Evolutionary conservation across 1,139 yeast genomes (phyloP).

Genomic region (Meyerozyma carpophila): DNA sequence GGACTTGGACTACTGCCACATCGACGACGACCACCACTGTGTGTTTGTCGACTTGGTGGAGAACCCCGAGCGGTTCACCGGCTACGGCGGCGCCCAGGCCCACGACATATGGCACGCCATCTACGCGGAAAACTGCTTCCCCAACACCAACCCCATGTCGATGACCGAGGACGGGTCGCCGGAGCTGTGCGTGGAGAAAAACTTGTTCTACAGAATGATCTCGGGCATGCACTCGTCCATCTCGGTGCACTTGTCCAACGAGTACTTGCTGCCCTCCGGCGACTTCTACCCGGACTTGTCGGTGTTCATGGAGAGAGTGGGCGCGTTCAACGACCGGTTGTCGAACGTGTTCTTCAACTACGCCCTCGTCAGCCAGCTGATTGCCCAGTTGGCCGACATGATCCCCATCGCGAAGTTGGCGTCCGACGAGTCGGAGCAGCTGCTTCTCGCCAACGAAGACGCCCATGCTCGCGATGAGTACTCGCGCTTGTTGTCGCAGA

Average conservation of each 20-base stretch:
- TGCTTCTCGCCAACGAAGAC: slow-evolving; percentile 43
- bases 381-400: slow-evolving; percentile 52
- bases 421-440: slow-evolving; percentile 19
- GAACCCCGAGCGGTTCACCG: slow-evolving; percentile 95
- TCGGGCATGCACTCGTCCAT: slow-evolving; percentile 97
- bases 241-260: slow-evolving; percentile 88
- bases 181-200: slow-evolving; percentile 73
- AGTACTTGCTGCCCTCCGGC: slow-evolving; percentile 71
- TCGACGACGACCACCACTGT: slow-evolving; percentile 56
- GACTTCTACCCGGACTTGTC: slow-evolving; percentile 80
- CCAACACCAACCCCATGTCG: slow-evolving; percentile 42
- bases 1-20: slow-evolving; percentile 52
- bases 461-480: slow-evolving; percentile 39
- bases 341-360: slow-evolving; percentile 90
- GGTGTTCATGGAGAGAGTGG: slow-evolving; percentile 85
- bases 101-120: slow-evolving; percentile 91
- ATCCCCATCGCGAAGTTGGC: slow-evolving; percentile 12
- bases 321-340: slow-evolving; percentile 81
- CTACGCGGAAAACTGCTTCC: slow-evolving; percentile 86
- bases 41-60: slow-evolving; percentile 82
- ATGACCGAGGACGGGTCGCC: slow-evolving; percentile 27
- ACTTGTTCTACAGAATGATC: slow-evolving; percentile 77
- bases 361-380: slow-evolving; percentile 78
- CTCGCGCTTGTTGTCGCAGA: slow-evolving; percentile 18
- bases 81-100: slow-evolving; percentile 91